Conservation (phyloP, 1,139 yeast genomes). For the Hansenula anomala region DNA sequence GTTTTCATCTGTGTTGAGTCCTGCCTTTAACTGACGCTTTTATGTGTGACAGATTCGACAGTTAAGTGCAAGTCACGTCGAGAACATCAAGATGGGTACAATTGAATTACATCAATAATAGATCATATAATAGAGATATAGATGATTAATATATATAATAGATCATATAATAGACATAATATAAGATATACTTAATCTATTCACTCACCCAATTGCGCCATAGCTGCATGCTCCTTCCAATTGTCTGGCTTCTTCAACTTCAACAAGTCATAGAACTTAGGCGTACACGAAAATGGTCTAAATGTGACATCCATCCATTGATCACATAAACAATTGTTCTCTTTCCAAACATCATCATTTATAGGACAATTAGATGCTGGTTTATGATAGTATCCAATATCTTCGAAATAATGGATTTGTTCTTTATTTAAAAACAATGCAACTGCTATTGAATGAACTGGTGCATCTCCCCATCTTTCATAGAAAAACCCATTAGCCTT, state of each 20-base stretch:
- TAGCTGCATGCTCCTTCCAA: constrained; percentile 35
- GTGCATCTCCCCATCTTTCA: constrained; percentile 72
- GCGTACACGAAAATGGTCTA: constrained; percentile 38
- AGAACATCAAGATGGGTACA: too few relatives aligned
- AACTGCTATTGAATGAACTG: constrained; percentile 57
- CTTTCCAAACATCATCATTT: constrained; percentile 36
- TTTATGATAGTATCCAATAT: constrained; percentile 53
- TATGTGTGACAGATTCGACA: constrained; percentile 2
- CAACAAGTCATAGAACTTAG: constrained; percentile 42
- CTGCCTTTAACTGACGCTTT: too few relatives aligned
- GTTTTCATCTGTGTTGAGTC: too few relatives aligned
- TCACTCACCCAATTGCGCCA: background rate
- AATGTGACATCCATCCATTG: constrained; percentile 34
- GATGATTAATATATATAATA: too few relatives aligned
- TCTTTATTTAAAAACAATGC: constrained; percentile 43
- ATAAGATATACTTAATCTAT: too few relatives aligned
- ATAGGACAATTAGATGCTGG: constrained; percentile 61
- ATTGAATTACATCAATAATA: too few relatives aligned
- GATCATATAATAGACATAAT: too few relatives aligned
- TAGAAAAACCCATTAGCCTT: constrained; percentile 56
- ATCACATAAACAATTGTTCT: constrained; percentile 50
- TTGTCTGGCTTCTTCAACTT: constrained; percentile 42
- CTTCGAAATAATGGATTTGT: constrained; percentile 48
- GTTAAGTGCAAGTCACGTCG: constrained; percentile 14
- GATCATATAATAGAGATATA: too few relatives aligned